A percentile compares a stretch with the other conserved stretches of the same genome.
phyloP scores from a whole-genome alignment of 139 green algal species.

The Gonium pectorale region DNA sequence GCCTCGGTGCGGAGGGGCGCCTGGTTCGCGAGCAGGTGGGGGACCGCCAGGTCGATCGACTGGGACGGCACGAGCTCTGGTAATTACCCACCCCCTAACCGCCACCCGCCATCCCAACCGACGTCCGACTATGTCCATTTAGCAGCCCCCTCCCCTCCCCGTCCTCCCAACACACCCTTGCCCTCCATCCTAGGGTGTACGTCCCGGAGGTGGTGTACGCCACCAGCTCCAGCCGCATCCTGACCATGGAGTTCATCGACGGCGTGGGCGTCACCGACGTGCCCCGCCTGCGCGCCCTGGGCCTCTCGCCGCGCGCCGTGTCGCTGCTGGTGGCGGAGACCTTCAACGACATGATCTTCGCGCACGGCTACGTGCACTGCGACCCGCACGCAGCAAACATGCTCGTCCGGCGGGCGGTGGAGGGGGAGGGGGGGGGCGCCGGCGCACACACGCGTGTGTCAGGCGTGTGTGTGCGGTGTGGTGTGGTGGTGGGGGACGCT shows the following conservation, averaged over 20 bases:
- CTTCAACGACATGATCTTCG: conserved; percentile 93
- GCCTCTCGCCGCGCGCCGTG: conserved; percentile 59
- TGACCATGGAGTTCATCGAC: conserved; percentile 93
- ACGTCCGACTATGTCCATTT: no score
- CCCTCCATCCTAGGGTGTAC: conserved; percentile 56
- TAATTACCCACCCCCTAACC: not conserved
- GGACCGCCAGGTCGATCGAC: not conserved
- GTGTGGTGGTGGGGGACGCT: no score
- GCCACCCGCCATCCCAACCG: not conserved
- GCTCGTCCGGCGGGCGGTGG: conserved; percentile 65
- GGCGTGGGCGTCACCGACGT: conserved; percentile 62
- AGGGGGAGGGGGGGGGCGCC: no score
- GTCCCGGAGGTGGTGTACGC: conserved; percentile 69
- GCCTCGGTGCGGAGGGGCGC: conserved; percentile 29
- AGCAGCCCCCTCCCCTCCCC: not conserved
- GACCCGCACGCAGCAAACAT: conserved; percentile 91
- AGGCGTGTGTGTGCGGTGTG: no score
- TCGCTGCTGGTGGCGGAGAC: conserved; percentile 75
- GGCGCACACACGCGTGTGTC: no score
- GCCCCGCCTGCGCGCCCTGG: conserved; percentile 43
- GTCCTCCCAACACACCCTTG: not conserved
- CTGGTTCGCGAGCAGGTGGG: conserved; percentile 42
- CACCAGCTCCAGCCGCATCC: conserved; percentile 68
- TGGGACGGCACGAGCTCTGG: not conserved
- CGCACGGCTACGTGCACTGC: conserved; percentile 83